Evolutionary conservation across 805 yeast species (phyloP), one percentile per base, ranked within the genome.

Genomic region (Debaryomyces maramus): DNA sequence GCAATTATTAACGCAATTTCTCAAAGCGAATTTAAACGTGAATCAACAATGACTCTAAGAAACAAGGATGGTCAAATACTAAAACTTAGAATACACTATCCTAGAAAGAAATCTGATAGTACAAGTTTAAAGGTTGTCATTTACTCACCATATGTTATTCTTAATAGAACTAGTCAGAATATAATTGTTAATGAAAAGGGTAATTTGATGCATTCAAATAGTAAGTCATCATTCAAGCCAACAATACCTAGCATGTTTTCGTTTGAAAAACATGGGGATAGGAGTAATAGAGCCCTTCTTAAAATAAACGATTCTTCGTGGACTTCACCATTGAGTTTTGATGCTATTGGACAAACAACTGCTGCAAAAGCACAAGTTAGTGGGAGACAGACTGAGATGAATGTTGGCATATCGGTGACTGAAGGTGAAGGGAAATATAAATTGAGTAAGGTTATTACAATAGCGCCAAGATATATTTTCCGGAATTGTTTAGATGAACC

Each of bases 351-450:
- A 0, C 91, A 89, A 47, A 70, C 81, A 1, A 73, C 77, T 31
- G 96, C 76, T 30, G 61, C 70, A 3, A 60, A 56, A 16, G 67
- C 72, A 4, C 77, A 77, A 26, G 50, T 79, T 1, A 65, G 71
- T 28, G 76, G 75, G 9, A 75, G 59, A 59, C 79, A 60, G 52
- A 57, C 56, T 3, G 96, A 89, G 52, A 78, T 80, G 44, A 81
- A 85, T 53, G 64, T 90, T 9, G 98, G 98, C 10, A 62, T 90
- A 19, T 70, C 77, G 20, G 78, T 88, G 9, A 61, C 75, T 0
- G 97, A 89, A 50, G 99, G 98, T 14, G 81, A 80, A 46, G 98
- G 97, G 2, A 81, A 81, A 44, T 91, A 86, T 59, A 75, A 79
- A 39, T 57, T 85, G 45, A 77, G 95, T 0, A 88, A 88, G 53